Evolutionary conservation across 2,329 filamentous ascomycete genomes (phyloP), one percentile per base, ranked within the genome.

Genomic region (Phyllosticta paracitricarpa): DNA sequence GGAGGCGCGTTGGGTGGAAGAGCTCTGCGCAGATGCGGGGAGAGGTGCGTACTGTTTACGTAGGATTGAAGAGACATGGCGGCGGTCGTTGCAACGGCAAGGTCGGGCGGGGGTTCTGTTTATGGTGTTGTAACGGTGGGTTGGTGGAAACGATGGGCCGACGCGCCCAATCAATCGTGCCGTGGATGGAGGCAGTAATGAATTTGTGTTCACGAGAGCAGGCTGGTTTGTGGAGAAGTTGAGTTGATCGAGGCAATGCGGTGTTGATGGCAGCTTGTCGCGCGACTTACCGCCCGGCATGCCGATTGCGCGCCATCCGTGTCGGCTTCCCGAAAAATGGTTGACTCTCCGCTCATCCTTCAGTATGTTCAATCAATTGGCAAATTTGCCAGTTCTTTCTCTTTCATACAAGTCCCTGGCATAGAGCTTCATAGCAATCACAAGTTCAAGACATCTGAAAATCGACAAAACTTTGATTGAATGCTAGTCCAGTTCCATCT

Each of bases 1-100:
- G 19, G 14, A n/a, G 19, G 19, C 40, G 26, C 10, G 28, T 12
- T 3, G 9, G 22, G 7, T 9, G 12, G 35, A 19, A 33, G 25
- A 40, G 58, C 26, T 22, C 5, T 17, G 28, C 19, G 8, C 1
- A 30, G 17, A 14, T 10, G 19, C n/a, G 22, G 2, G 19, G 19
- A 19, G 12, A 12, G 6, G 14, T 8, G n/a, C 78, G 72, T 69
- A 82, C 80, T 81, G 67, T 82, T 81, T 64, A 83, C 76, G 71
- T 81, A 82, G 63, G 71, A 64, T 66, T 80, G 76, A 56, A 83
- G 77, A 68, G 81, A 82, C 81, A 82, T 82, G 64, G 54, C 53
- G 51, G 5, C 52, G 33, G 56, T 55, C 30, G 51, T 56, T 28
- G 33, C 25, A 52, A 30, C 35, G 51, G 28, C 14, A 55, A 14